Conservation (phyloP, 129 eudicot genomes). For the Cynara cardunculus region DNA sequence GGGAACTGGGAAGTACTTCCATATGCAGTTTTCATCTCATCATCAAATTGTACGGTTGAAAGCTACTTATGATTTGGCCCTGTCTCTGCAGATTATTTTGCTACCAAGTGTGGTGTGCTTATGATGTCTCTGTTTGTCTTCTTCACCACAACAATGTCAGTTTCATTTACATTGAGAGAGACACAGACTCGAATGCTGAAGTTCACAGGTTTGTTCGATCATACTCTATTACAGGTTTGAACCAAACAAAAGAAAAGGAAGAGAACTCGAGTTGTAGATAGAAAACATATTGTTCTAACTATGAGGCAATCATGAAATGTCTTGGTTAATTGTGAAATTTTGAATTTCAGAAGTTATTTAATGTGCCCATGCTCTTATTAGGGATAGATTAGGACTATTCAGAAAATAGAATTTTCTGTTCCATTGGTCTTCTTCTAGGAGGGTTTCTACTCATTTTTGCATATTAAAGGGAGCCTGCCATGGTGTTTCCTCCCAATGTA, state of each 20-base stretch:
- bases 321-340: not conserved
- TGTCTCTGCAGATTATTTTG: constrained; percentile 76
- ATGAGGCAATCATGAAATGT: not conserved
- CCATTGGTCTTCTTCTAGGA: not conserved
- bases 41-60: not conserved
- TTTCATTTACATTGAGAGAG: constrained; percentile 96
- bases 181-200: constrained; percentile 99
- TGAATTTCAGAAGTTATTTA: no score
- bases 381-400: not conserved
- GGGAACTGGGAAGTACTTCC: no score
- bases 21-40: no score
- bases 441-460: not conserved
- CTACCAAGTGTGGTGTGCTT: constrained; percentile 94
- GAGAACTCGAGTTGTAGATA: not conserved
- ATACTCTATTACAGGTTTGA: not conserved
- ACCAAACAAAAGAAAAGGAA: not conserved
- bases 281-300: not conserved
- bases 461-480: not conserved
- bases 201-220: constrained; percentile 74
- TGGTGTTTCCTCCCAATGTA: not conserved
- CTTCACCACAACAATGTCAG: constrained; percentile 99
- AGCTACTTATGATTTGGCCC: not conserved
- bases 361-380: no score
- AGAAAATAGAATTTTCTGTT: not conserved
- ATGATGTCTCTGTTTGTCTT: constrained; percentile 99